Evolutionary conservation across 1,284 basidiomycete genomes (phyloP).

Genomic region (Tylopilus orsonianus): DNA sequence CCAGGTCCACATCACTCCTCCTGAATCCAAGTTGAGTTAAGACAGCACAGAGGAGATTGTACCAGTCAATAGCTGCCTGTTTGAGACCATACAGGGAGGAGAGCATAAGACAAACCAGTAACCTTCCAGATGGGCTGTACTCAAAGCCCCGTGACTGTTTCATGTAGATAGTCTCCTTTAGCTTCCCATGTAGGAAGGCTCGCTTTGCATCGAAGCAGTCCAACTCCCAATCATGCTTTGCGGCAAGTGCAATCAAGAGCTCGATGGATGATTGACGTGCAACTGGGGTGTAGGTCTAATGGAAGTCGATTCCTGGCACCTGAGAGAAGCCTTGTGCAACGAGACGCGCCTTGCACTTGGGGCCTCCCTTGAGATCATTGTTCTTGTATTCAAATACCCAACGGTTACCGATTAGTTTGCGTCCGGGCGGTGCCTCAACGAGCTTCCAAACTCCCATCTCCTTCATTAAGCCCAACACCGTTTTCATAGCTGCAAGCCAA

Average conservation of each 20-base stretch:
- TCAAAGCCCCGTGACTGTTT: conserved; percentile 7
- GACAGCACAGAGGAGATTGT: conserved; percentile 1
- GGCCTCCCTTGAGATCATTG: too few relatives aligned
- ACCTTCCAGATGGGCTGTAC: too few relatives aligned
- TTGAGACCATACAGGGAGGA: conserved; percentile 16
- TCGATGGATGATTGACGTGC: conserved; percentile 19
- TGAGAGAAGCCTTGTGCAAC: too few relatives aligned
- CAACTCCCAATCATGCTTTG: conserved; percentile 18
- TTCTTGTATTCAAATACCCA: too few relatives aligned
- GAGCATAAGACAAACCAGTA: too few relatives aligned
- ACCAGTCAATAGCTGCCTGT: conserved; percentile 12
- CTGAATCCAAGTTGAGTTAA: not conserved
- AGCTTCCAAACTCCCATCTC: conserved; percentile 13
- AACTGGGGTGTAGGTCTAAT: not conserved
- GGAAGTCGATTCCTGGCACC: conserved; percentile 32
- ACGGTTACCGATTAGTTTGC: not conserved
- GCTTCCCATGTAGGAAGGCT: conserved; percentile 3
- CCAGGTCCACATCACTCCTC: not conserved
- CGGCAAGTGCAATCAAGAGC: conserved; percentile 24
- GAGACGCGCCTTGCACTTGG: too few relatives aligned
- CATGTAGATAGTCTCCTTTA: conserved; percentile 15
- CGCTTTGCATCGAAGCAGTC: conserved; percentile 15
- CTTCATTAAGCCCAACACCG: not conserved
- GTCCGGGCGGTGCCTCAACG: not conserved
- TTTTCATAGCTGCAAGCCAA: not conserved